Evolutionary conservation across 1,284 basidiomycete species (phyloP).

Genomic region (Inonotus hispidus): DNA sequence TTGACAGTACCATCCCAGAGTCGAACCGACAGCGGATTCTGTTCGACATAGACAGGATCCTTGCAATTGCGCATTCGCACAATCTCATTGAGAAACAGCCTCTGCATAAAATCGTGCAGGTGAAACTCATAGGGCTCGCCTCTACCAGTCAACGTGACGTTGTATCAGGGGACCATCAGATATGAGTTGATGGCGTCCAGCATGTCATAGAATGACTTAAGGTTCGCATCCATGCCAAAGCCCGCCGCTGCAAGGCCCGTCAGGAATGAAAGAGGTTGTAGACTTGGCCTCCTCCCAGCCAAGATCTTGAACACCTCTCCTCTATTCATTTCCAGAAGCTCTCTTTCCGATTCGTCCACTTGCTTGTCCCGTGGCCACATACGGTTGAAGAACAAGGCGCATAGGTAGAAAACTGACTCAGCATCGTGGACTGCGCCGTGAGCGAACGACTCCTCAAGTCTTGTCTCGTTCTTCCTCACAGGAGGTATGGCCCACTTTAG

Average conservation of each 20-base stretch:
- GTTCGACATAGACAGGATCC: not conserved
- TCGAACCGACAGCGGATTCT: not conserved
- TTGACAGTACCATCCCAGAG: too few species aligned
- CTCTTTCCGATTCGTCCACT: not conserved
- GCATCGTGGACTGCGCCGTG: not conserved
- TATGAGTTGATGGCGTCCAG: not conserved
- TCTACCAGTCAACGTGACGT: not conserved
- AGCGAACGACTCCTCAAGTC: not conserved
- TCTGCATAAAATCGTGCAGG: not conserved
- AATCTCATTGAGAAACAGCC: not conserved
- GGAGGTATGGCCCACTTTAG: not conserved
- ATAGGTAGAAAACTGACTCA: constrained; percentile 1
- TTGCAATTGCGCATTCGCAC: not conserved
- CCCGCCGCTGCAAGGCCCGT: not conserved
- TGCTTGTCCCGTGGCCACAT: not conserved
- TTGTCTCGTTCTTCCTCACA: not conserved
- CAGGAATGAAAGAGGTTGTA: not conserved
- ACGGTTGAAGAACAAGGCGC: not conserved
- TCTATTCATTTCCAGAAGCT: not conserved
- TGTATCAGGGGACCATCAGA: not conserved
- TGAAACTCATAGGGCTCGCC: not conserved
- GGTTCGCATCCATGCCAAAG: not conserved
- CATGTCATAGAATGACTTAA: not conserved
- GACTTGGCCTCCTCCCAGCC: not conserved
- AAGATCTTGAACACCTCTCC: not conserved